These are phyloP conservation scores for Boletellus emodensis DNA, from an alignment of 768 basidiomycete species.

Conservation along the genomic window DNA sequence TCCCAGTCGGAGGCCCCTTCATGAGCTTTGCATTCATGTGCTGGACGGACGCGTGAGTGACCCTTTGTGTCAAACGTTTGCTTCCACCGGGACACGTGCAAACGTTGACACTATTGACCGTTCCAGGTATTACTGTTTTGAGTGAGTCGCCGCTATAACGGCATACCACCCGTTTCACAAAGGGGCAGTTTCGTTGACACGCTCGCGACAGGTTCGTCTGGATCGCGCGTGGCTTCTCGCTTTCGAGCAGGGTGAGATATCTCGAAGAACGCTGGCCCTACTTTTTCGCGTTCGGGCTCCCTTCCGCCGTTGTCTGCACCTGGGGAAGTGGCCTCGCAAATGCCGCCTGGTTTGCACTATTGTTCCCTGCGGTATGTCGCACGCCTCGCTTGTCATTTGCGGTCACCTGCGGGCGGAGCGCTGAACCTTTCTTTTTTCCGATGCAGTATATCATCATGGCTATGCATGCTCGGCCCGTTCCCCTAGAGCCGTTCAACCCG, in stretches of 20 bases:
- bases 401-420: not conserved
- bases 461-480: conserved; percentile 70
- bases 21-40: conserved; percentile 72
- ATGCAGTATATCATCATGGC: conserved; percentile 80
- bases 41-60: conserved; percentile 82
- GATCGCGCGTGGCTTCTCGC: conserved; percentile 68
- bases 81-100: not conserved
- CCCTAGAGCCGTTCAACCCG: conserved; percentile 72
- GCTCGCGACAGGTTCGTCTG: conserved; percentile 59
- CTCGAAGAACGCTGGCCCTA: conserved; percentile 90
- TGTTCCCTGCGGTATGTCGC: conserved; percentile 69
- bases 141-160: conserved; percentile 46
- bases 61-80: not conserved
- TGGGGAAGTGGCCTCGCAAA: conserved; percentile 74
- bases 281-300: conserved; percentile 81
- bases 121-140: conserved; percentile 82
- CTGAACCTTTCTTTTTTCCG: conserved; percentile 1
- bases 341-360: conserved; percentile 76
- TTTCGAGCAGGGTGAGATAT: conserved; percentile 64
- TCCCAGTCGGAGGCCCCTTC: conserved; percentile 62
- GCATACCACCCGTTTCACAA: conserved; percentile 1
- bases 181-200: conserved; percentile 10
- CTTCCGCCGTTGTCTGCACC: conserved; percentile 67
- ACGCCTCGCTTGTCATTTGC: not conserved
- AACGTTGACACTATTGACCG: not conserved